Base-by-base conservation (phyloP, 73 alveolate genomes). In the Durusdinium trenchii region DNA sequence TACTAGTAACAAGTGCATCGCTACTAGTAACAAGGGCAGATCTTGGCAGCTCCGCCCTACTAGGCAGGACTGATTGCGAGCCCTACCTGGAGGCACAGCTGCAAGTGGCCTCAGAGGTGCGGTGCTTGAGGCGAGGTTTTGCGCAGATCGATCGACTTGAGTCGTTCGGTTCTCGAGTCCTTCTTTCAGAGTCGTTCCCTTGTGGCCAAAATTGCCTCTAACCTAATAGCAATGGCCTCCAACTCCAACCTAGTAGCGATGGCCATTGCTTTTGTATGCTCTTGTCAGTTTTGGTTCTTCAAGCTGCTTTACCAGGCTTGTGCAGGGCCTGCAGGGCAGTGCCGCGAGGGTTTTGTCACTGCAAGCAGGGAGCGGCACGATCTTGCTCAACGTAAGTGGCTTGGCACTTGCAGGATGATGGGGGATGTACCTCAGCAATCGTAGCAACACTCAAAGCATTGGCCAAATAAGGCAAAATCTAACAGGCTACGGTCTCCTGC, bases 241-340 rank as follows among this genome's bases (percentile, higher is more conserved):
- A 23, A 57, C 12, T 16, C 69, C 23, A 16, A 57, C 32, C 23
- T 23, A 57, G 12, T 16, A 57, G 69, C 32, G 20, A 30, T 26
- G 52, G 45, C 18, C 81, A 18, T 67, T 3, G 3, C 35, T n/a
- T n/a, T n/a, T 32, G 16, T 32, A 26, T 67, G n/a, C 46, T n/a
- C 51, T 3, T 20, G 52, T 32, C 84, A 23, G n/a, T n/a, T n/a
- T n/a, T n/a, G n/a, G n/a, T n/a, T n/a, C n/a, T n/a, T n/a, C n/a
- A n/a, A n/a, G n/a, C n/a, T n/a, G n/a, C n/a, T n/a, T n/a, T n/a
- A 57, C 84, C 84, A 78, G 87, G 87, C 61, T 78, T 18, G 62
- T 78, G 87, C 87, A 78, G 62, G 52, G 85, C 85, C 9, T 45
- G 42, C 81, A 67, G 28, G 87, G 62, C 36, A 20, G 20, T 20